Evolutionary conservation across 257 asterid species (phyloP).

Genomic region (Rhazya stricta): DNA sequence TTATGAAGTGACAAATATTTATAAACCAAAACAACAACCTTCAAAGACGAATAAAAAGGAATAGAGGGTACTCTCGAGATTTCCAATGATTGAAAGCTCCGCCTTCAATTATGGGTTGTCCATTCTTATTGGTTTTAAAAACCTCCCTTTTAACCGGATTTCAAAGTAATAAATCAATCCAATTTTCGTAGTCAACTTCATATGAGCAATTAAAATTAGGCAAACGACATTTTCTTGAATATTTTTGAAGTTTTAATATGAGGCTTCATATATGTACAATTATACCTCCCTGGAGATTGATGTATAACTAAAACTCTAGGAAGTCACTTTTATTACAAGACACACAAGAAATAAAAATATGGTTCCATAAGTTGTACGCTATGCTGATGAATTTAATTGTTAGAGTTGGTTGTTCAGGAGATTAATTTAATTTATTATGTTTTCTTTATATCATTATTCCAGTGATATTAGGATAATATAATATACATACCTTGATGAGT

Average conservation of each 20-base stretch:
- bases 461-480: not conserved
- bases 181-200: no score
- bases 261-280: no score
- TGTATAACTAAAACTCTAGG: conserved; percentile 18
- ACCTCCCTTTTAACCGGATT: no score
- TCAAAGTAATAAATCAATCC: no score
- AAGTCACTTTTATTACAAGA: conserved; percentile 16
- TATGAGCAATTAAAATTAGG: not conserved
- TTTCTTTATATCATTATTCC: not conserved
- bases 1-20: no score
- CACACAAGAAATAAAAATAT: not conserved
- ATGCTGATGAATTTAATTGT: not conserved
- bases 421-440: not conserved
- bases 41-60: no score
- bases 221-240: not conserved
- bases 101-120: not conserved
- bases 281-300: conserved; percentile 8
- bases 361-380: not conserved
- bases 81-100: not conserved
- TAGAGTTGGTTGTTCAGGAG: not conserved
- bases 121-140: not conserved
- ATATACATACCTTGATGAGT: not conserved
- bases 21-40: no score
- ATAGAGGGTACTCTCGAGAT: no score
- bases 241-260: not conserved